These are phyloP conservation scores for Fusarium sp. DNA, from an alignment of 2,329 filamentous ascomycete genomes.

Conservation along the genomic window DNA sequence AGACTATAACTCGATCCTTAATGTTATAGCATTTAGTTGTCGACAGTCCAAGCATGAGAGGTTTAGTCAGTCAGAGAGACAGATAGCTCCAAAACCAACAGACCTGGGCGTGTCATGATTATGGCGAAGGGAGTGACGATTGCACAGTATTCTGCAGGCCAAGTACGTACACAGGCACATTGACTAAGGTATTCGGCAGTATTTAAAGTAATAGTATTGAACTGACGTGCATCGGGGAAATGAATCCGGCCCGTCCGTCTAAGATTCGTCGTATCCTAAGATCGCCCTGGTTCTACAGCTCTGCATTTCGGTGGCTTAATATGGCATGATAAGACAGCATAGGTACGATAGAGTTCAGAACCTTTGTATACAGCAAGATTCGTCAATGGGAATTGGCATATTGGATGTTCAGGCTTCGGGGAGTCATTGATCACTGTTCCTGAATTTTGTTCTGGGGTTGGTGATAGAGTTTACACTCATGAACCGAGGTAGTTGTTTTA, in stretches of 20 bases:
- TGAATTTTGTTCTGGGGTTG: neutral
- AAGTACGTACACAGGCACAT: neutral
- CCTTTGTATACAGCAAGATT: neutral
- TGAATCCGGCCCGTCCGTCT: slow-evolving; percentile 2
- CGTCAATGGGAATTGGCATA: neutral
- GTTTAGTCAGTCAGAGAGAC: neutral
- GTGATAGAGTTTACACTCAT: slow-evolving; percentile 6
- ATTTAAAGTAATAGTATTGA: slow-evolving; percentile 10
- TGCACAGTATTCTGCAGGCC: neutral
- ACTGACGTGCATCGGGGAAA: slow-evolving; percentile 17
- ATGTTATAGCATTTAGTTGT: neutral
- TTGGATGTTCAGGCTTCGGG: neutral
- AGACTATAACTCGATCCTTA: neutral
- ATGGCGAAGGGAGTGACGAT: neutral
- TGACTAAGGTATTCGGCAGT: slow-evolving; percentile 5
- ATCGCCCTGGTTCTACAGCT: neutral
- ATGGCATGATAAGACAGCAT: neutral
- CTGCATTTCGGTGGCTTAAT: neutral
- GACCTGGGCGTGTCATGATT: neutral
- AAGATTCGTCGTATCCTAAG: neutral
- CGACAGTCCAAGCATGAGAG: neutral
- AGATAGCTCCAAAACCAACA: neutral
- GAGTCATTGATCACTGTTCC: neutral
- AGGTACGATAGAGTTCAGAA: neutral
- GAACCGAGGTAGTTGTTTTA: neutral